phyloP scores from a whole-genome alignment of 1,284 basidiomycete species.

The Vanrija sp. region DNA sequence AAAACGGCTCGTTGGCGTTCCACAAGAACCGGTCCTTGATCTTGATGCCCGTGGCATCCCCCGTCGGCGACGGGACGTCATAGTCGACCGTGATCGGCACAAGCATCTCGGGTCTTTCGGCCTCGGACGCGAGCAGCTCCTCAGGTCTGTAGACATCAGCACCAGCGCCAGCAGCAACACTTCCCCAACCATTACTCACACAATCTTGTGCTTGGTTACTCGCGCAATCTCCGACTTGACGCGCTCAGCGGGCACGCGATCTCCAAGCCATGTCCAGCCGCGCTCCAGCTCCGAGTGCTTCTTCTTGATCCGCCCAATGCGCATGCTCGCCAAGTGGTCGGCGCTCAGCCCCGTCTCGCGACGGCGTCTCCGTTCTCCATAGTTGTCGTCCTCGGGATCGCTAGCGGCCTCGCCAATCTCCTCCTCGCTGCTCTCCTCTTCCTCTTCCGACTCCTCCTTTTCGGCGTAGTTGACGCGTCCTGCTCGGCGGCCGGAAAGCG shows the following conservation, averaged over 20 bases:
- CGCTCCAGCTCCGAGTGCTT: slow-evolving; percentile 47
- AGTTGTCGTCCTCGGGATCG: slow-evolving; percentile 47
- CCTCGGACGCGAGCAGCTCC: slow-evolving; percentile 64
- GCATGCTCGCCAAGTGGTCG: slow-evolving; percentile 4
- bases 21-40: slow-evolving; percentile 96
- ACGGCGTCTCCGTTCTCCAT: slow-evolving; percentile 21
- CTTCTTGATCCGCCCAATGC: slow-evolving; percentile 49
- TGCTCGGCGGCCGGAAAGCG: slow-evolving; percentile 50
- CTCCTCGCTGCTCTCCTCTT: slow-evolving; percentile 63
- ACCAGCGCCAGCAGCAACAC: slow-evolving; percentile 1
- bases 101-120: slow-evolving; percentile 63
- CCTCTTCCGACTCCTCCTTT: slow-evolving; percentile 74
- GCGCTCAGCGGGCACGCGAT: slow-evolving; percentile 74
- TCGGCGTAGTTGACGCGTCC: slow-evolving; percentile 83
- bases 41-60: slow-evolving; percentile 59
- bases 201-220: slow-evolving; percentile 64
- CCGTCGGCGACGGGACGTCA: slow-evolving; percentile 63
- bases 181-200: slow-evolving; percentile 54
- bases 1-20: slow-evolving; percentile 73
- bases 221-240: slow-evolving; percentile 61
- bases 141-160: slow-evolving; percentile 54
- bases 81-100: slow-evolving; percentile 93
- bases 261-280: slow-evolving; percentile 84
- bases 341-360: slow-evolving; percentile 3
- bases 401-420: slow-evolving; percentile 75